These are phyloP conservation scores for Chrysanthemum lavandulifolium DNA, from an alignment of 129 eudicot genomes.

Conservation along the genomic window DNA sequence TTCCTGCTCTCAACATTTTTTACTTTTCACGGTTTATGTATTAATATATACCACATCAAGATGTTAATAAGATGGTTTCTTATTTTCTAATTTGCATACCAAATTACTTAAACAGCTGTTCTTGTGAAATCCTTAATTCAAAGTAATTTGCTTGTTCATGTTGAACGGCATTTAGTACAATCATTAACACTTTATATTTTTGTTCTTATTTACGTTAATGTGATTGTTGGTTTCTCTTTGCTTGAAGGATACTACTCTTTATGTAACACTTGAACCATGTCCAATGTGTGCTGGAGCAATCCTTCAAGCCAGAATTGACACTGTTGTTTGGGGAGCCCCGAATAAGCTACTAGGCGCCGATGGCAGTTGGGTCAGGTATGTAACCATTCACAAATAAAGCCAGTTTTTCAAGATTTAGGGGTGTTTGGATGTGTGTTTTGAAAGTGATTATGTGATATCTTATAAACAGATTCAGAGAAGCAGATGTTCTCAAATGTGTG, in stretches of 20 bases:
- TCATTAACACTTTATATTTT: neutral
- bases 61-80: constrained; percentile 6
- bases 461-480: too few species aligned
- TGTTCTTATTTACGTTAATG: neutral
- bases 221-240: constrained; percentile 10
- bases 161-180: neutral
- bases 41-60: neutral
- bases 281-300: constrained; percentile 99
- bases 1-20: constrained; percentile 3
- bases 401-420: neutral
- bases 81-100: neutral
- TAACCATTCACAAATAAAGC: neutral
- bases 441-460: too few species aligned
- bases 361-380: constrained; percentile 98
- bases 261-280: constrained; percentile 95
- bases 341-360: constrained; percentile 95
- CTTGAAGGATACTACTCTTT: constrained; percentile 77
- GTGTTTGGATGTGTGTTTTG: neutral
- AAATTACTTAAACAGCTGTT: neutral
- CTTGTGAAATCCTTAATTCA: neutral
- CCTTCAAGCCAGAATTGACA: constrained; percentile 81
- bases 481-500: too few species aligned
- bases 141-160: neutral
- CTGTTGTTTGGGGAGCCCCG: constrained; percentile 98
- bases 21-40: neutral